These are phyloP conservation scores for Lachancea quebecensis DNA, from an alignment of 805 yeast genomes.

Conservation along the genomic window DNA sequence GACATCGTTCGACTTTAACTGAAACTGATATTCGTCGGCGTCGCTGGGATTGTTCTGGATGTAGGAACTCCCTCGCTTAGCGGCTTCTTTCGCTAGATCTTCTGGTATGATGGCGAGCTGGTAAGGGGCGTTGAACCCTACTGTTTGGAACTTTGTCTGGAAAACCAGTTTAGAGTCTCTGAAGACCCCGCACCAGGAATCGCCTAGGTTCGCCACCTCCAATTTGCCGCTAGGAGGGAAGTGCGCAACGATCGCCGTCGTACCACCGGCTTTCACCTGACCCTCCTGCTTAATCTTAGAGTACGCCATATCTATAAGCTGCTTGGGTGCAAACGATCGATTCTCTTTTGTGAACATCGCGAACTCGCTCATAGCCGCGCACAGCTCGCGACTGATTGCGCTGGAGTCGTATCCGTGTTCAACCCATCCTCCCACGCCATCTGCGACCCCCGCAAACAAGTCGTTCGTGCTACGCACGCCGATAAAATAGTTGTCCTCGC, in stretches of 20 bases:
- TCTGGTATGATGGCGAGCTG: slow-evolving; percentile 82
- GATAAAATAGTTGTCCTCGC: slow-evolving; percentile 69
- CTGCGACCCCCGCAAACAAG: slow-evolving; percentile 75
- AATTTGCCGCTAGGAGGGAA: slow-evolving; percentile 47
- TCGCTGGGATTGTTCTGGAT: slow-evolving; percentile 64
- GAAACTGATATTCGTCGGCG: slow-evolving; percentile 61
- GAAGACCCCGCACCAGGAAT: slow-evolving; percentile 88
- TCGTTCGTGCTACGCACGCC: slow-evolving; percentile 23
- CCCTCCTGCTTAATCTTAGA: slow-evolving; percentile 44
- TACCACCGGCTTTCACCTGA: slow-evolving; percentile 80
- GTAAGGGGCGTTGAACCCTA: slow-evolving; percentile 85
- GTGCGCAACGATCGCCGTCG: slow-evolving; percentile 84
- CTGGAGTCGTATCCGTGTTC: slow-evolving; percentile 86
- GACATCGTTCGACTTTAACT: slow-evolving; percentile 64
- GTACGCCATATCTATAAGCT: slow-evolving; percentile 52
- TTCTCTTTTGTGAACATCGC: slow-evolving; percentile 6
- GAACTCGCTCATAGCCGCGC: slow-evolving; percentile 44
- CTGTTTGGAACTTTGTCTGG: slow-evolving; percentile 73
- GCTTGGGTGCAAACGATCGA: slow-evolving; percentile 33
- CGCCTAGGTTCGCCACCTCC: slow-evolving; percentile 78
- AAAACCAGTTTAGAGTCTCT: slow-evolving; percentile 54
- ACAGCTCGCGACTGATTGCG: slow-evolving; percentile 76
- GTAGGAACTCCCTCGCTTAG: slow-evolving; percentile 49
- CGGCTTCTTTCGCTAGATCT: slow-evolving; percentile 47
- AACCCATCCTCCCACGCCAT: slow-evolving; percentile 98